Conservation (phyloP, 768 basidiomycete species). For the Pholiota conissans region DNA sequence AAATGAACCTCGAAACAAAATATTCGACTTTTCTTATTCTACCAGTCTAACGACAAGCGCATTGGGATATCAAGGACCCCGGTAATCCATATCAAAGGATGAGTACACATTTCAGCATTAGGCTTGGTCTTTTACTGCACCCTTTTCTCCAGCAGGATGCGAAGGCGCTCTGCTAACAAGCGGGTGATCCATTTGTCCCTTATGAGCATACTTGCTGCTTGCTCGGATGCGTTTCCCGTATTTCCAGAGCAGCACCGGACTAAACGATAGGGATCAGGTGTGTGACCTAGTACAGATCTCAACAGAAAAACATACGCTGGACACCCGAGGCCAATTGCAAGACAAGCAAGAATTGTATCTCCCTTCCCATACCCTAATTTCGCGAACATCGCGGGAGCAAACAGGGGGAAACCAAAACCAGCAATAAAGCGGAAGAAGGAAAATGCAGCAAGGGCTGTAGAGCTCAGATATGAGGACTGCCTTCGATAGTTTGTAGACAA, state of each 20-base stretch:
- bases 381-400: slow-evolving; percentile 68
- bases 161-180: too few species aligned
- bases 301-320: slow-evolving; percentile 44
- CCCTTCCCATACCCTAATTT: slow-evolving; percentile 71
- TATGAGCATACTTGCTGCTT: slow-evolving; percentile 43
- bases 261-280: slow-evolving; percentile 15
- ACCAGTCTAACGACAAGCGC: too few species aligned
- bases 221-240: slow-evolving; percentile 44
- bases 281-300: not conserved
- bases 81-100: too few species aligned
- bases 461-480: too few species aligned
- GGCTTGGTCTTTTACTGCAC: not conserved
- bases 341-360: slow-evolving; percentile 59
- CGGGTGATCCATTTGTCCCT: slow-evolving; percentile 6
- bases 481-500: too few species aligned
- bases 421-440: slow-evolving; percentile 61
- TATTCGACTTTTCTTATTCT: too few species aligned
- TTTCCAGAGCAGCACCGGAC: slow-evolving; percentile 35
- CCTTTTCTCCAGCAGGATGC: not conserved
- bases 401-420: slow-evolving; percentile 80
- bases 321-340: slow-evolving; percentile 60
- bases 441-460: slow-evolving; percentile 61
- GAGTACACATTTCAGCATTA: too few species aligned
- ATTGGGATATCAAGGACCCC: too few species aligned
- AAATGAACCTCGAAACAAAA: too few species aligned